Base-by-base conservation (phyloP, 192 early-diverging fungal species). In the Entophlyctis luteolus region DNA sequence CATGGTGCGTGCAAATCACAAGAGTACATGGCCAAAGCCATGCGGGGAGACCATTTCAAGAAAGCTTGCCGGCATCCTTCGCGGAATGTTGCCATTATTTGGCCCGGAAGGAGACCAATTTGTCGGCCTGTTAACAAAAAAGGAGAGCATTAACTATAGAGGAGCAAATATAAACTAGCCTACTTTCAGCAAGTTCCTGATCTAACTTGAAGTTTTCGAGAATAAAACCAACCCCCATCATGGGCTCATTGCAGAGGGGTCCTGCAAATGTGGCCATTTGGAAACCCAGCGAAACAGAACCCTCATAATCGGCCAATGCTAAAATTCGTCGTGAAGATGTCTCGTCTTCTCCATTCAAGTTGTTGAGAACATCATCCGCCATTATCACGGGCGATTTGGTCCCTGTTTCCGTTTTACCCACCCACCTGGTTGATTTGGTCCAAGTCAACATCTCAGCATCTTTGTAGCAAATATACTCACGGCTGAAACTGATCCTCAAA, bases 1-100 rank as follows among this genome's bases (percentile, higher is more conserved):
- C 88, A 80, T n/a, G 88, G 86, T 4, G 94, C 88, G 72, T 99
- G 96, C 49, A 99, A 90, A 68, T 96, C 98, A 72, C 95, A 98
- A 1, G 90, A 86, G 68, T 99, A 99, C 87, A 92, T 96, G 33
- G 98, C 98, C 66, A 98, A 75, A 72, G 90, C 84, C n/a, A 99
- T 76, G 12, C 98, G 87, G 14, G 95, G 93, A 47, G 94, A 96
- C 90, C 93, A 98, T 25, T 90, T 83, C 67, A 99, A 72, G 68
- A 98, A 98, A 3, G 89, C 89, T 35, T 87, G 79, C 48, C 84
- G 80, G 59, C 91, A 90, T 8, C 87, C 89, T 59, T 96, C 94
- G 28, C 87, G 86, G 73, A 93, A 83, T 0, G 89, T 83, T 5
- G 94, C 83, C 36, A 99, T 95, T 47, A 98, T 82, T 65, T 96